These are phyloP conservation scores for Didymella arachidicola DNA, from an alignment of 2,329 filamentous ascomycete species.

Conservation along the genomic window DNA sequence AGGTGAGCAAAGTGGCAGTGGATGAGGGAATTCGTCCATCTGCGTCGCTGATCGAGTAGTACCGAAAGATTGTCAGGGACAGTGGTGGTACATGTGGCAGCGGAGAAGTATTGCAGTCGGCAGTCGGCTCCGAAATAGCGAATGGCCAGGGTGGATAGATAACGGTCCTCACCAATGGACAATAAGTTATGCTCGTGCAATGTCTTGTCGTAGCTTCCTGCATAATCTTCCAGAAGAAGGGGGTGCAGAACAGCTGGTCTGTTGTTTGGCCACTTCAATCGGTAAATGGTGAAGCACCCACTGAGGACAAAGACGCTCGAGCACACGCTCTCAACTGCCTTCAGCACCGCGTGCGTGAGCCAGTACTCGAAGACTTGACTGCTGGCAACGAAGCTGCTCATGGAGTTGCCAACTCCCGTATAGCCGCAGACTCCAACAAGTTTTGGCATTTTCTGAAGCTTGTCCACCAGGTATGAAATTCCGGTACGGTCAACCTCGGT, in stretches of 20 bases:
- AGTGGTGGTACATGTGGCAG: neutral
- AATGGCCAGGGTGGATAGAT: neutral
- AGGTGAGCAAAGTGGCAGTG: neutral
- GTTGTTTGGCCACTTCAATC: neutral
- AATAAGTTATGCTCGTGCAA: neutral
- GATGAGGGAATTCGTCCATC: neutral
- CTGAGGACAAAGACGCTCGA: neutral
- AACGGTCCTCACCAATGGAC: neutral
- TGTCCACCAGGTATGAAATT: neutral
- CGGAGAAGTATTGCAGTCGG: neutral
- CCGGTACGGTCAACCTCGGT: neutral
- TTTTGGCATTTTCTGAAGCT: neutral
- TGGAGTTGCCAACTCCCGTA: neutral
- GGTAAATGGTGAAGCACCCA: neutral
- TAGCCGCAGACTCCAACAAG: neutral
- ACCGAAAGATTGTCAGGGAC: neutral
- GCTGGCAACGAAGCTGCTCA: neutral
- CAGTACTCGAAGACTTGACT: neutral
- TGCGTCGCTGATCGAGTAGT: neutral
- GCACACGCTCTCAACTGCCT: neutral
- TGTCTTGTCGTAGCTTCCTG: neutral
- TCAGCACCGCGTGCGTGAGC: neutral
- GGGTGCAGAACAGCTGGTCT: neutral
- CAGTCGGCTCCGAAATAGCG: neutral
- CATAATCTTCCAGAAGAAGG: neutral